These are phyloP conservation scores for Fusarium temperatum DNA, from an alignment of 2,329 filamentous ascomycete species.

Conservation along the genomic window DNA sequence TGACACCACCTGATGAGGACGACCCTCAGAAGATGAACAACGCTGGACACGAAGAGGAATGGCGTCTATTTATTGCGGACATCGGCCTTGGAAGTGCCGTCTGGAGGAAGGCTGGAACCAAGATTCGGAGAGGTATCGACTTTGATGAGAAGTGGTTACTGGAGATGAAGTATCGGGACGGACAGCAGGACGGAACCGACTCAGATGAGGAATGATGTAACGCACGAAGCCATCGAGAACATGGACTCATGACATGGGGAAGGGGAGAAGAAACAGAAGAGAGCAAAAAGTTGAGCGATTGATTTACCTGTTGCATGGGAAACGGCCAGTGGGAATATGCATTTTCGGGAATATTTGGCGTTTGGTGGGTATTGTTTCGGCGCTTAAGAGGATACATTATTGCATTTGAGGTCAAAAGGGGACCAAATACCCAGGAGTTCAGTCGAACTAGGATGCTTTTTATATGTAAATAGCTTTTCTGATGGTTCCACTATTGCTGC, in stretches of 20 bases:
- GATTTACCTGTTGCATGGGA: slow-evolving; percentile 26
- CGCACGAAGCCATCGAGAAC: neutral
- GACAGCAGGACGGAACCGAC: slow-evolving; percentile 42
- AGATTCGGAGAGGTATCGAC: slow-evolving; percentile 83
- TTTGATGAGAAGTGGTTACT: slow-evolving; percentile 91
- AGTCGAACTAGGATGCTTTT: neutral
- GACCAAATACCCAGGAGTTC: slow-evolving; percentile 42
- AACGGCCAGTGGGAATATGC: slow-evolving; percentile 10
- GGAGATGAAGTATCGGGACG: slow-evolving; percentile 66
- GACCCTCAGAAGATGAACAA: slow-evolving; percentile 44
- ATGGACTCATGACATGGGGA: neutral
- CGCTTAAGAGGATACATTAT: slow-evolving; percentile 17
- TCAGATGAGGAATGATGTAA: slow-evolving; percentile 30
- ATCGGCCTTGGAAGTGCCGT: slow-evolving; percentile 84
- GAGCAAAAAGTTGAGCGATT: slow-evolving; percentile 32
- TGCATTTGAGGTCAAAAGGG: slow-evolving; percentile 36
- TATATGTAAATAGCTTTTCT: neutral
- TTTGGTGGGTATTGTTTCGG: slow-evolving; percentile 27
- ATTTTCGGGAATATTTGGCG: slow-evolving; percentile 24
- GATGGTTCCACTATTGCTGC: neutral
- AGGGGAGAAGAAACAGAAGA: neutral
- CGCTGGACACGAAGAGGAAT: slow-evolving; percentile 63
- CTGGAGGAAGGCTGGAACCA: slow-evolving; percentile 85
- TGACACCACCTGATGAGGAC: slow-evolving; percentile 63
- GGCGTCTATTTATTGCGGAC: slow-evolving; percentile 86